Evolutionary conservation across 1,284 basidiomycete genomes (phyloP).

Genomic region (Heterobasidion irregulare): DNA sequence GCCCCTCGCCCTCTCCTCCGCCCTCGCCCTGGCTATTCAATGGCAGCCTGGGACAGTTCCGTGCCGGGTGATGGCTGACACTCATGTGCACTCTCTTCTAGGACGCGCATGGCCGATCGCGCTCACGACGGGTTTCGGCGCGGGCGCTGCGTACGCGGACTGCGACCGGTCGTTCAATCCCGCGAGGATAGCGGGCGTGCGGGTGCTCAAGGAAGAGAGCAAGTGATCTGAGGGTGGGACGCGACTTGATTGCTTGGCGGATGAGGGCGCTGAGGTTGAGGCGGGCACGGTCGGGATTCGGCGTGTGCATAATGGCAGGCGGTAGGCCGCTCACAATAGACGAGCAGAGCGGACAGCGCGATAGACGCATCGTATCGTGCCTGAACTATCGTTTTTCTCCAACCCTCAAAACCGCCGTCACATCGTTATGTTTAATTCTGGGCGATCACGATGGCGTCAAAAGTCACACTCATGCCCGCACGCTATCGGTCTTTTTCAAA

Average conservation of each 20-base stretch:
- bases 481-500: background rate
- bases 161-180: conserved; percentile 97
- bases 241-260: background rate
- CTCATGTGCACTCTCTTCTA: conserved; percentile 23
- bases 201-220: conserved; percentile 39
- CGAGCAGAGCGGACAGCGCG: no score
- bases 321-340: no score
- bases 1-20: conserved; percentile 3
- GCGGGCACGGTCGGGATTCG: background rate
- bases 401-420: no score
- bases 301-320: background rate
- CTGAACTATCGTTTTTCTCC: no score
- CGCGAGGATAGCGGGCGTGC: conserved; percentile 84
- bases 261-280: background rate
- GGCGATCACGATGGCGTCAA: background rate
- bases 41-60: no score
- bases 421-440: background rate
- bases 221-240: background rate
- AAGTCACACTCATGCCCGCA: background rate
- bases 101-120: conserved; percentile 97
- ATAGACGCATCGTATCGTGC: no score
- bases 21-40: no score
- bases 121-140: conserved; percentile 85
- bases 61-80: no score
- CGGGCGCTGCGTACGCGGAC: conserved; percentile 87